Conservation (phyloP, 140 eudicot species). For the Bidens hawaiensis region DNA sequence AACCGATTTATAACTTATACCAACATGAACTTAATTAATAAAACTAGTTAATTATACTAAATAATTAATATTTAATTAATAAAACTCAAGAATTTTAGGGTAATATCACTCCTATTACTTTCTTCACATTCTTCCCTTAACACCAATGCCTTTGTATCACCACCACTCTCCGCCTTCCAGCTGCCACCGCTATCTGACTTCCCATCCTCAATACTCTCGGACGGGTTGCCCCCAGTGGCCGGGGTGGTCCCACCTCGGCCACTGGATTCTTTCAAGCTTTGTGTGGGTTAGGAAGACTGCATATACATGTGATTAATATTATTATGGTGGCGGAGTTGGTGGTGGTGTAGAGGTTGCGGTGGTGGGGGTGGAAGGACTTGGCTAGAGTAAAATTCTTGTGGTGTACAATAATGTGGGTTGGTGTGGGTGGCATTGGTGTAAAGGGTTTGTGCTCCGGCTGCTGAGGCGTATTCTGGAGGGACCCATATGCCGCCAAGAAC, state of each 20-base stretch:
- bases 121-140: constrained; percentile 65
- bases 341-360: neutral
- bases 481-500: constrained; percentile 98
- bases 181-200: constrained; percentile 80
- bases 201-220: constrained; percentile 92
- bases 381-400: constrained; percentile 63
- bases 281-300: constrained; percentile 46
- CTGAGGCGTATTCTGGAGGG: constrained; percentile 80
- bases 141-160: constrained; percentile 48
- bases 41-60: constrained; percentile 11
- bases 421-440: constrained; percentile 52
- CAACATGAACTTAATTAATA: constrained; percentile 1
- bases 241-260: constrained; percentile 45
- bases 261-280: constrained; percentile 63
- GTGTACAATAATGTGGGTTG: constrained; percentile 48
- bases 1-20: neutral
- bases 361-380: constrained; percentile 33
- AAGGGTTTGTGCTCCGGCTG: constrained; percentile 63
- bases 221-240: constrained; percentile 47
- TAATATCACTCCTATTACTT: constrained; percentile 68
- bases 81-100: constrained; percentile 56
- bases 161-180: constrained; percentile 90
- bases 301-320: constrained; percentile 37
- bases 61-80: constrained; percentile 2
- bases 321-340: neutral